Evolutionary conservation across 2,329 filamentous ascomycete species (phyloP).

Genomic region (Claviceps capensis): DNA sequence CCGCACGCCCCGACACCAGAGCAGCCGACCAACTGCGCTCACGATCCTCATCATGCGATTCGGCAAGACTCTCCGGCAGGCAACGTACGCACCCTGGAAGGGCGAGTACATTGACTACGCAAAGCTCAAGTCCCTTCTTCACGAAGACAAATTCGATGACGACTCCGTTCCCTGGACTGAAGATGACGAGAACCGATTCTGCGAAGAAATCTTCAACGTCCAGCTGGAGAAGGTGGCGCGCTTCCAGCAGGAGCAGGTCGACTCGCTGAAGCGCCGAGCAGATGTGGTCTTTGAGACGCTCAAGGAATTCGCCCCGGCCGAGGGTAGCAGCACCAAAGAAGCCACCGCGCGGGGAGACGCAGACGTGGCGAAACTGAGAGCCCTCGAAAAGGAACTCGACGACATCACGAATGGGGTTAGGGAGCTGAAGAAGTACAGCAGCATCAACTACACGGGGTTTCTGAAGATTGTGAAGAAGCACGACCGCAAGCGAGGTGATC

Average conservation of each 20-base stretch:
- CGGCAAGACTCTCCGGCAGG: conserved; percentile 71
- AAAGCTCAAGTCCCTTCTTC: conserved; percentile 80
- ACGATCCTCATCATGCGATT: conserved; percentile 57
- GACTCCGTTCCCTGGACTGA: conserved; percentile 72
- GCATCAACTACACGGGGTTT: conserved; percentile 94
- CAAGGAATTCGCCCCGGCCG: conserved; percentile 57
- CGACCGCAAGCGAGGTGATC: conserved; percentile 76
- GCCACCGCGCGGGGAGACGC: conserved; percentile 28
- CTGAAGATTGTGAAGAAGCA: conserved; percentile 99
- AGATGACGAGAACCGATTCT: conserved; percentile 84
- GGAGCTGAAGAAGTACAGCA: conserved; percentile 88
- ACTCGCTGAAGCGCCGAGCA: conserved; percentile 37
- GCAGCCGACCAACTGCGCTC: not conserved
- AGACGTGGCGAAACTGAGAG: conserved; percentile 42
- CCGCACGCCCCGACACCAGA: not conserved
- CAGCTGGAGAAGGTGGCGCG: conserved; percentile 89
- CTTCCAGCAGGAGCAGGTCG: conserved; percentile 74
- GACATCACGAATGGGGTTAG: conserved; percentile 79
- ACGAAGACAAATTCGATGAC: conserved; percentile 53
- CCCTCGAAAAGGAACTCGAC: conserved; percentile 71
- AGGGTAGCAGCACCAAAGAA: conserved; percentile 12
- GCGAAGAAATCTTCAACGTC: conserved; percentile 85
- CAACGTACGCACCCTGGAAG: conserved; percentile 77
- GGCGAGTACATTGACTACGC: conserved; percentile 91
- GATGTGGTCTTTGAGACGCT: conserved; percentile 54